phyloP scores from a whole-genome alignment of 2,329 filamentous ascomycete species.

The Colletotrichum tofieldiae region DNA sequence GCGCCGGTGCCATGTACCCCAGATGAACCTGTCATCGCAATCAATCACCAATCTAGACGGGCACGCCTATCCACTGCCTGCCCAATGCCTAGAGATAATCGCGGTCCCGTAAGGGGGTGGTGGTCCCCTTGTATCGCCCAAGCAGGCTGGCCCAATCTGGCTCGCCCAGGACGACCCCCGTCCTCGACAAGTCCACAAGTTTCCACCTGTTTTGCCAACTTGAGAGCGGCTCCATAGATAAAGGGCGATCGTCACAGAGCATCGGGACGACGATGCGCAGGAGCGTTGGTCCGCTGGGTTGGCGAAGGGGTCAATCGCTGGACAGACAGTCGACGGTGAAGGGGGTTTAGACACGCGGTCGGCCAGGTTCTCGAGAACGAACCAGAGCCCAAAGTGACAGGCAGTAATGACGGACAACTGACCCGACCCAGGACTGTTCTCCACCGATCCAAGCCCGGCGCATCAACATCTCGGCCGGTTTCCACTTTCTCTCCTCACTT shows the following conservation, averaged over 20 bases:
- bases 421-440: background rate
- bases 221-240: slow-evolving; percentile 3
- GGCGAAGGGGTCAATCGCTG: background rate
- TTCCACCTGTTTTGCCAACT: background rate
- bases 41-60: background rate
- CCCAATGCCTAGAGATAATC: slow-evolving; percentile 10
- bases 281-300: background rate
- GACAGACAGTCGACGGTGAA: background rate
- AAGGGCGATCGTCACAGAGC: background rate
- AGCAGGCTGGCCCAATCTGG: background rate
- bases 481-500: slow-evolving; percentile 29
- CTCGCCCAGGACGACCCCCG: background rate
- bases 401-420: background rate
- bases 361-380: background rate
- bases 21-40: background rate
- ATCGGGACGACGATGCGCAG: background rate
- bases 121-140: background rate
- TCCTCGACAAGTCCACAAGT: slow-evolving; percentile 8
- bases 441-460: background rate
- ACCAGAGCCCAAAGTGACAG: too few species aligned
- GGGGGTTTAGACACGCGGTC: background rate
- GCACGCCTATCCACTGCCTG: too few species aligned
- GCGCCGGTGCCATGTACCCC: background rate
- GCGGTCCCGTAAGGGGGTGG: slow-evolving; percentile 12
- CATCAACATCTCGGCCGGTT: slow-evolving; percentile 33